phyloP scores from a whole-genome alignment of 2,329 filamentous ascomycete species.

The Fusarium tupiense region DNA sequence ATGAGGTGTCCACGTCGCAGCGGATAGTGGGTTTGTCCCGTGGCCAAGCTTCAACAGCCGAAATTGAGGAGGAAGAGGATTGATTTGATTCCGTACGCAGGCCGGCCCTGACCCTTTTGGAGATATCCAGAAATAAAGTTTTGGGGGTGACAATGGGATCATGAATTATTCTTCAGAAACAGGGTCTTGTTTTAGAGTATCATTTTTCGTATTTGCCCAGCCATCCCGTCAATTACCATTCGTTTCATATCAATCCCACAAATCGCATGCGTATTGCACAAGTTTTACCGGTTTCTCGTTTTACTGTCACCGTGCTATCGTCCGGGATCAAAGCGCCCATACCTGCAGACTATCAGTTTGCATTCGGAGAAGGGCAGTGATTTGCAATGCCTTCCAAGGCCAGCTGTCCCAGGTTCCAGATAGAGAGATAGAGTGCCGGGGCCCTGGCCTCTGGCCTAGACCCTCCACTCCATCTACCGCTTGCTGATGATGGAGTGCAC shows the following conservation, averaged over 20 bases:
- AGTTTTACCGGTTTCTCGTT: slow-evolving; percentile 13
- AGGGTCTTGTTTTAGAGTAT: slow-evolving; percentile 21
- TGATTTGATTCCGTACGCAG: not conserved
- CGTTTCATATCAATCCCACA: slow-evolving; percentile 11
- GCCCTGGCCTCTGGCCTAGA: not conserved
- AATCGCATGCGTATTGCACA: slow-evolving; percentile 3
- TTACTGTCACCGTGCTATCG: slow-evolving; percentile 13
- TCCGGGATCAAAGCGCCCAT: slow-evolving; percentile 9
- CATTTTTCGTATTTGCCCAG: slow-evolving; percentile 8
- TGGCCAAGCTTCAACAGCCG: slow-evolving; percentile 39
- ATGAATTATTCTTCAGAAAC: slow-evolving; percentile 2
- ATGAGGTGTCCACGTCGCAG: slow-evolving; percentile 6
- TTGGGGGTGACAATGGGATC: slow-evolving; percentile 1
- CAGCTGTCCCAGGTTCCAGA: not conserved
- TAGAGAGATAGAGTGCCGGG: not conserved
- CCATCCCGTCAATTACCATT: not conserved
- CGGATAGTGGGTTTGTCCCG: slow-evolving; percentile 1
- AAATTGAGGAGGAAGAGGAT: slow-evolving; percentile 27
- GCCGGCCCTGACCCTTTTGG: not conserved
- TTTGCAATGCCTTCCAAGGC: slow-evolving; percentile 6
- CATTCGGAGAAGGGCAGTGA: slow-evolving; percentile 5
- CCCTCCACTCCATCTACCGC: slow-evolving; percentile 1
- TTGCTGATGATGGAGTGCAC: slow-evolving; percentile 5
- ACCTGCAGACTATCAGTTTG: not conserved
- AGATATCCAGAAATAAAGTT: slow-evolving; percentile 27